phyloP scores from a whole-genome alignment of 805 yeast genomes.

The Wickerhamomyces bovis region DNA sequence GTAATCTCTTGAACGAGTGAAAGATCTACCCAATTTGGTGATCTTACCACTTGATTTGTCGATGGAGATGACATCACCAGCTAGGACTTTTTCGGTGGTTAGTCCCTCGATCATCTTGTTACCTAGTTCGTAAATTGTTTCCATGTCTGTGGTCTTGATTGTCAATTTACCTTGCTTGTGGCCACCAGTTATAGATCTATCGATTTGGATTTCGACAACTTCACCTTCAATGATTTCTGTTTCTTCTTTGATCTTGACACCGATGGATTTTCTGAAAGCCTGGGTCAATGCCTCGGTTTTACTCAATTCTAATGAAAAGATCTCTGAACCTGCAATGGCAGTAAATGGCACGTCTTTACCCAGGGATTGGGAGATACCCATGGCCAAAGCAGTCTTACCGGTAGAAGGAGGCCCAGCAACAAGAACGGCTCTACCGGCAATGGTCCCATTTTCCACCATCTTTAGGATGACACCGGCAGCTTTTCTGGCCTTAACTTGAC shows the following conservation, averaged over 20 bases:
- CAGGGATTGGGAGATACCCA: slow-evolving; percentile 77
- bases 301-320: slow-evolving; percentile 84
- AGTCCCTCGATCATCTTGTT: slow-evolving; percentile 91
- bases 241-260: slow-evolving; percentile 91
- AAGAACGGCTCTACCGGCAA: slow-evolving; percentile 94
- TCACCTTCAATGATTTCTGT: slow-evolving; percentile 98
- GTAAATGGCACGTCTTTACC: slow-evolving; percentile 83
- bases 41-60: slow-evolving; percentile 95
- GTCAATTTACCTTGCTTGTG: slow-evolving; percentile 97
- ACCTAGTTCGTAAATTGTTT: slow-evolving; percentile 93
- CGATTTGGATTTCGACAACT: slow-evolving; percentile 94
- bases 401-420: slow-evolving; percentile 98
- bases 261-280: slow-evolving; percentile 93
- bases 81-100: slow-evolving; percentile 89
- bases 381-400: slow-evolving; percentile 97
- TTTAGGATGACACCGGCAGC: slow-evolving; percentile 94
- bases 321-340: slow-evolving; percentile 90
- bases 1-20: slow-evolving; percentile 93
- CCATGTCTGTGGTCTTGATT: slow-evolving; percentile 97
- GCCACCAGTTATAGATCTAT: slow-evolving; percentile 92
- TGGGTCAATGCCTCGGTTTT: slow-evolving; percentile 96
- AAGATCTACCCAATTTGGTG: slow-evolving; percentile 91
- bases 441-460: slow-evolving; percentile 89
- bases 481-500: slow-evolving; percentile 88
- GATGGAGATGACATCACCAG: slow-evolving; percentile 94